Evolutionary conservation across 1,139 yeast species (phyloP).

Genomic region (Blastobotrys aristatus): DNA sequence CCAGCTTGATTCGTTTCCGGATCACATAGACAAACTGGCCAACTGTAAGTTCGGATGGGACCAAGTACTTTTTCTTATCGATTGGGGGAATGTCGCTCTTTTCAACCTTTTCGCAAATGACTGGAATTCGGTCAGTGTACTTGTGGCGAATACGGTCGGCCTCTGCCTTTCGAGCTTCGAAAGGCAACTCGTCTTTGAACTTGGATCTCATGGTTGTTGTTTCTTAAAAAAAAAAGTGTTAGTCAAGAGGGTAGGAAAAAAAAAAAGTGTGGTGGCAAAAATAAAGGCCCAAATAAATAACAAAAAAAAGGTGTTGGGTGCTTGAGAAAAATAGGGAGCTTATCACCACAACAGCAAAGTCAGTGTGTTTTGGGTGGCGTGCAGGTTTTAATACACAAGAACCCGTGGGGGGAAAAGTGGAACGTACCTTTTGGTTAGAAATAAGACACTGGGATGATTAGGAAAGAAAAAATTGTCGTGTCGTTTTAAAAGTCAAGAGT

Average conservation of each 20-base stretch:
- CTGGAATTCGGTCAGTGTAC: constrained; percentile 90
- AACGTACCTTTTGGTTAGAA: too few species aligned
- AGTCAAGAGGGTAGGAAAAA: not conserved
- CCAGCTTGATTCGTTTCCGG: constrained; percentile 90
- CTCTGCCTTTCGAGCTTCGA: constrained; percentile 94
- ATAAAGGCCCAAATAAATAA: not conserved
- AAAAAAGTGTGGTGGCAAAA: not conserved
- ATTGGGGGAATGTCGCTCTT: constrained; percentile 94
- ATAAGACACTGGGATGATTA: too few species aligned
- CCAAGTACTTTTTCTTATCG: constrained; percentile 94
- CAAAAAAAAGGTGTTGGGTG: too few species aligned
- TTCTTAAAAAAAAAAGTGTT: not conserved
- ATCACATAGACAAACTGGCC: constrained; percentile 98
- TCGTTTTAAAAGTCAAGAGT: too few species aligned
- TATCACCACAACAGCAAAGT: too few species aligned
- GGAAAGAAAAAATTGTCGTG: too few species aligned
- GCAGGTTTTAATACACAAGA: too few species aligned
- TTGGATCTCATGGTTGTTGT: constrained; percentile 61
- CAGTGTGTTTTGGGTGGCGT: too few species aligned
- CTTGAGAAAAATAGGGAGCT: too few species aligned
- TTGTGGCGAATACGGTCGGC: constrained; percentile 87
- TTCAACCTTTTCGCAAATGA: constrained; percentile 93
- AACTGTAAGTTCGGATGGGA: constrained; percentile 92
- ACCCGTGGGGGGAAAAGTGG: too few species aligned
- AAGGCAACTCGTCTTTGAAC: constrained; percentile 88